Conservation (phyloP, 805 yeast species). For the Priceomyces carsonii region DNA sequence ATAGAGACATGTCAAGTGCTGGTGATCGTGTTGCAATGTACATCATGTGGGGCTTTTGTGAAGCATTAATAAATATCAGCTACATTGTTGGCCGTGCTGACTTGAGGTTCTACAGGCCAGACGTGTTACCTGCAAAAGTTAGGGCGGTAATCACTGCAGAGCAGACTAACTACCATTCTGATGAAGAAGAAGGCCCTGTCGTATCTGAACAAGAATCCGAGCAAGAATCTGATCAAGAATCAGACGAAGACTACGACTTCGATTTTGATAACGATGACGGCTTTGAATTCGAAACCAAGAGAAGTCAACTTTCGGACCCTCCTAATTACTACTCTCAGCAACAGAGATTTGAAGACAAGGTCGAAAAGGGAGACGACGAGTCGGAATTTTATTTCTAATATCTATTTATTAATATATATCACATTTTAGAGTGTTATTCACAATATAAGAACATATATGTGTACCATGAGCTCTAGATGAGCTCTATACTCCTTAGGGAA, state of each 20-base stretch:
- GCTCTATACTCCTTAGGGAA: no score
- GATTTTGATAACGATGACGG: not conserved
- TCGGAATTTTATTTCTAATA: no score
- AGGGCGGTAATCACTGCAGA: slow-evolving; percentile 45
- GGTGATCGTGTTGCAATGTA: slow-evolving; percentile 60
- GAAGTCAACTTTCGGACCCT: not conserved
- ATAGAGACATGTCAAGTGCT: not conserved
- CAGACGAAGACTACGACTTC: not conserved
- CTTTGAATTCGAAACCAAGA: slow-evolving; percentile 2
- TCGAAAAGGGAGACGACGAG: no score
- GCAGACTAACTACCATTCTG: slow-evolving; percentile 36
- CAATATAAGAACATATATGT: no score
- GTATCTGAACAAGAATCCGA: no score
- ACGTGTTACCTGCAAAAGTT: slow-evolving; percentile 44
- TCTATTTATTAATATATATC: no score
- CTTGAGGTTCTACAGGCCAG: slow-evolving; percentile 79
- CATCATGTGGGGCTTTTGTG: slow-evolving; percentile 68
- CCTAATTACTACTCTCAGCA: not conserved
- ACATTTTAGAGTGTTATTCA: no score
- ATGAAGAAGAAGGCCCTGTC: slow-evolving; percentile 11
- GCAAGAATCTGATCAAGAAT: no score
- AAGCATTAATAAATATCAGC: slow-evolving; percentile 53
- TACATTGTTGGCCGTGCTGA: slow-evolving; percentile 71
- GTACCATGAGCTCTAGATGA: no score
- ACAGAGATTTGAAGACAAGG: no score